These are phyloP conservation scores for Basipetospora chlamydospora DNA, from an alignment of 2,329 filamentous ascomycete species.

Conservation along the genomic window DNA sequence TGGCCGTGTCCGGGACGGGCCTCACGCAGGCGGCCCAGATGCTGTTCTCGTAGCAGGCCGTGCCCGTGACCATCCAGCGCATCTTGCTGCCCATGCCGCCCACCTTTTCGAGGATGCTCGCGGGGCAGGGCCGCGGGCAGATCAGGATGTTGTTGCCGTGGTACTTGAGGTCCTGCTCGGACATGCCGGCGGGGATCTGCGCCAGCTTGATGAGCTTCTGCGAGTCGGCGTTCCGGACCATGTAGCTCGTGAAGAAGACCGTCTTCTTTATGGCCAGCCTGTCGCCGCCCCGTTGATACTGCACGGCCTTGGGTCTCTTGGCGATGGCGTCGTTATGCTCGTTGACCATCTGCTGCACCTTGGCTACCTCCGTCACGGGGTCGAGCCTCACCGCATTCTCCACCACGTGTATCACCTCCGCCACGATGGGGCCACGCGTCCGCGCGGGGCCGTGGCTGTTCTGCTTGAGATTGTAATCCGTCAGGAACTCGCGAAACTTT, in stretches of 20 bases:
- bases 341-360: slow-evolving; percentile 82
- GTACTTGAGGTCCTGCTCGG: slow-evolving; percentile 59
- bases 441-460: slow-evolving; percentile 27
- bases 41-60: slow-evolving; percentile 60
- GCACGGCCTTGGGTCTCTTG: slow-evolving; percentile 8
- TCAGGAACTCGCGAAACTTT: slow-evolving; percentile 74
- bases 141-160: slow-evolving; percentile 90
- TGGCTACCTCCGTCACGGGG: slow-evolving; percentile 63
- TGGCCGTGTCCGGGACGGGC: slow-evolving; percentile 52
- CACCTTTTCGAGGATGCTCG: slow-evolving; percentile 62
- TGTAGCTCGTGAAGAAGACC: slow-evolving; percentile 85
- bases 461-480: slow-evolving; percentile 47
- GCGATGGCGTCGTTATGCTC: slow-evolving; percentile 56
- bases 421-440: slow-evolving; percentile 49
- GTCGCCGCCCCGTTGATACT: slow-evolving; percentile 9
- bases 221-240: slow-evolving; percentile 59
- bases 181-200: slow-evolving; percentile 43
- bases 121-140: slow-evolving; percentile 59
- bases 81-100: slow-evolving; percentile 77
- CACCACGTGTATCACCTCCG: slow-evolving; percentile 75
- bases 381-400: slow-evolving; percentile 62
- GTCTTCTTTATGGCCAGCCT: slow-evolving; percentile 66
- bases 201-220: slow-evolving; percentile 59
- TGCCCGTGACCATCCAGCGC: slow-evolving; percentile 69
- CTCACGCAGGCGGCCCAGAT: slow-evolving; percentile 77